Evolutionary conservation across 1,284 basidiomycete species (phyloP).

Genomic region (Pseudomicrostroma phylloplanum): DNA sequence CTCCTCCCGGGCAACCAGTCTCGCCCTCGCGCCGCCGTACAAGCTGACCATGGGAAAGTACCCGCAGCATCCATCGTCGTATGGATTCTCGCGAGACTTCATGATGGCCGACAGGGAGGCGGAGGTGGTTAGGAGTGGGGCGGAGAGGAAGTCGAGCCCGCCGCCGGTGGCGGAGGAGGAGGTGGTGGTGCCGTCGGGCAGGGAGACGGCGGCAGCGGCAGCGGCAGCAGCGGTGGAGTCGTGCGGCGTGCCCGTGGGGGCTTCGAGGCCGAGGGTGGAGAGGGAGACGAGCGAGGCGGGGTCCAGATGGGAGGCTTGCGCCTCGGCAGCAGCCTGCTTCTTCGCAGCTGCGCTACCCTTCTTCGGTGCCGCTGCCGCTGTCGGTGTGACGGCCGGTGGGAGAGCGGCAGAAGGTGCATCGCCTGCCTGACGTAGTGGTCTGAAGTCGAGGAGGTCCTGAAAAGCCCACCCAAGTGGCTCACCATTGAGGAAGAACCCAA

Average conservation of each 20-base stretch:
- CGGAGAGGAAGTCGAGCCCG: slow-evolving; percentile 6
- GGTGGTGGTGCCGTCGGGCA: background rate
- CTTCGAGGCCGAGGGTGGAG: background rate
- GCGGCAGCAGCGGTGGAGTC: background rate
- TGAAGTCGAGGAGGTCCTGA: slow-evolving; percentile 79
- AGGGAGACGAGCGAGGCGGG: too few relatives aligned
- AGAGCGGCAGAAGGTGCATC: background rate
- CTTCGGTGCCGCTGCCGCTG: background rate
- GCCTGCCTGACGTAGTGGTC: slow-evolving; percentile 59
- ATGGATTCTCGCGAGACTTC: slow-evolving; percentile 60
- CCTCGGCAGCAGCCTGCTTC: background rate
- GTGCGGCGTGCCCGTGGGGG: background rate
- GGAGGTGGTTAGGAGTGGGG: slow-evolving; percentile 27
- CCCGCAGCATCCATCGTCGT: slow-evolving; percentile 89
- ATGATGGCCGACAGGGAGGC: slow-evolving; percentile 23
- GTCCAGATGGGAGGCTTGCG: background rate
- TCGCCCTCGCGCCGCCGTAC: slow-evolving; percentile 80
- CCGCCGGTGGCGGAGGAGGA: slow-evolving; percentile 4
- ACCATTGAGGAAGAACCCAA: slow-evolving; percentile 91
- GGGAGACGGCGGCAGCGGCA: background rate
- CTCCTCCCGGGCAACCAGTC: slow-evolving; percentile 72
- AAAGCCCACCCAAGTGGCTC: slow-evolving; percentile 79
- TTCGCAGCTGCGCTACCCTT: background rate
- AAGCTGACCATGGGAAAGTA: slow-evolving; percentile 93
- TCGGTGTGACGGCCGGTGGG: background rate